These are phyloP conservation scores for Setaria viridis DNA, from an alignment of 202 grass and related monocot genomes.

Conservation along the genomic window DNA sequence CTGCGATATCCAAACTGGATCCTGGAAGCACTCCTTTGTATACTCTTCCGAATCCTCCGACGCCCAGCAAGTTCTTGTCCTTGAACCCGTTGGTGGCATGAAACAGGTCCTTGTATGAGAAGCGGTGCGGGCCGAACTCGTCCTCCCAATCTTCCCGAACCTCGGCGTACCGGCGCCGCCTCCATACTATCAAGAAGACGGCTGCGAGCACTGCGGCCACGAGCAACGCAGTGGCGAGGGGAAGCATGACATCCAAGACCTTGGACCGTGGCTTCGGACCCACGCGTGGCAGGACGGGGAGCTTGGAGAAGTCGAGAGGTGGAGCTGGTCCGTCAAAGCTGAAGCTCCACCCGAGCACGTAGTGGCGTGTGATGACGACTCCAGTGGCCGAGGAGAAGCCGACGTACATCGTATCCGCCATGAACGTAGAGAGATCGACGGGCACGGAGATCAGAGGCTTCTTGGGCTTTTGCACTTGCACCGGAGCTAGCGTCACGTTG, in stretches of 20 bases:
- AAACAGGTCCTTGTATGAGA: constrained; percentile 48
- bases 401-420: constrained; percentile 12
- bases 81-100: constrained; percentile 38
- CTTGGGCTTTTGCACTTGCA: constrained; percentile 23
- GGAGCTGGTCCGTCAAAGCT: constrained; percentile 39
- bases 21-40: constrained; percentile 25
- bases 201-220: not conserved
- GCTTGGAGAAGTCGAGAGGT: constrained; percentile 19
- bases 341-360: constrained; percentile 59
- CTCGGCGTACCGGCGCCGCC: constrained; percentile 33
- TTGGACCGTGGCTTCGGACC: constrained; percentile 41
- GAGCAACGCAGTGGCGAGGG: constrained; percentile 29
- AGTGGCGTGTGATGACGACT: constrained; percentile 17
- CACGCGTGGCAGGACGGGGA: constrained; percentile 36
- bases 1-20: constrained; percentile 11
- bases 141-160: constrained; percentile 49
- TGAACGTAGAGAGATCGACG: constrained; percentile 24
- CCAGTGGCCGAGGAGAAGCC: constrained; percentile 50
- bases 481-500: constrained; percentile 34
- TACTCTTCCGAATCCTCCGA: constrained; percentile 42
- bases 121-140: constrained; percentile 49
- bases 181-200: not conserved
- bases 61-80: constrained; percentile 23
- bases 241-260: constrained; percentile 29
- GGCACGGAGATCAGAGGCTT: constrained; percentile 40